Percentiles rank a stretch among this genome's conserved stretches.
phyloP scores from a whole-genome alignment of 345 rosid genomes.

The Psidium guajava region DNA sequence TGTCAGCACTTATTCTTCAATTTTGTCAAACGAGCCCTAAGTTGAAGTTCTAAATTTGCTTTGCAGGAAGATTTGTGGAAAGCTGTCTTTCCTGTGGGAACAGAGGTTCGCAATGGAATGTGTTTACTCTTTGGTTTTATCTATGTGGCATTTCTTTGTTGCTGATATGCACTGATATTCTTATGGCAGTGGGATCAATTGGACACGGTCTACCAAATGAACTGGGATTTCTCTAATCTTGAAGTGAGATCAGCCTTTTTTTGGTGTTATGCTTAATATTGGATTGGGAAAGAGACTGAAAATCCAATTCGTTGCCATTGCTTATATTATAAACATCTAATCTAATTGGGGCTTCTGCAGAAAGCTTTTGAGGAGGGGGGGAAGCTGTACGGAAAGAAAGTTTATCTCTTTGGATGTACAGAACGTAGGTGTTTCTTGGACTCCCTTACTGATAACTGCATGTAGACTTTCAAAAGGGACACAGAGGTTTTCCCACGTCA shows the following conservation, averaged over 20 bases:
- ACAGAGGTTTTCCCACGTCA: neutral
- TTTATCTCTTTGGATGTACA: slow-evolving; percentile 74
- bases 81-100: slow-evolving; percentile 78
- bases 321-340: neutral
- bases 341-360: slow-evolving; percentile 23
- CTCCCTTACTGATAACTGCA: neutral
- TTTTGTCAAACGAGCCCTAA: neutral
- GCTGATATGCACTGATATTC: neutral
- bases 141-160: neutral
- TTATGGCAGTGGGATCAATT: slow-evolving; percentile 82
- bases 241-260: slow-evolving; percentile 44
- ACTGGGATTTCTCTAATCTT: slow-evolving; percentile 78
- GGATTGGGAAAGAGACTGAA: neutral
- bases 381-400: slow-evolving; percentile 56
- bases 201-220: slow-evolving; percentile 57
- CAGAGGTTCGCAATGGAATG: slow-evolving; percentile 51
- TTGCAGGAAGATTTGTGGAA: slow-evolving; percentile 89
- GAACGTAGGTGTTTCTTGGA: slow-evolving; percentile 61
- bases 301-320: neutral
- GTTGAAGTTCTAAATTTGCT: slow-evolving; percentile 1
- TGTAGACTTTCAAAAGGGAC: neutral
- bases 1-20: neutral
- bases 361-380: slow-evolving; percentile 90
- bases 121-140: neutral
- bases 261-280: neutral